Percentiles rank a stretch among this genome's conserved stretches.
Evolutionary conservation across 2,329 filamentous ascomycete species (phyloP).

Genomic region (Septoria petroselini): DNA sequence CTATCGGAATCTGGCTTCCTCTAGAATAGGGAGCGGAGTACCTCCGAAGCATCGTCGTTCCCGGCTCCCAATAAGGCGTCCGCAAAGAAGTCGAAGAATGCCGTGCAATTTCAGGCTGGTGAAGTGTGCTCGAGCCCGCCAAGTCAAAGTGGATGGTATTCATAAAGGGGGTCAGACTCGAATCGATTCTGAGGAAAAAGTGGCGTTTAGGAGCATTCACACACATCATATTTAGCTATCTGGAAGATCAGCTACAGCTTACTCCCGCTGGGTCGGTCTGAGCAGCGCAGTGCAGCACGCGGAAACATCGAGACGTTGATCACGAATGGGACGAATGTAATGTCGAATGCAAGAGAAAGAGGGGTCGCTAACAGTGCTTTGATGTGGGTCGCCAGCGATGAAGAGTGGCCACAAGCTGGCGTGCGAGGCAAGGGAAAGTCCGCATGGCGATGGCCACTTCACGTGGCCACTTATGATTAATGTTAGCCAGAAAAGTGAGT

Average conservation of each 20-base stretch:
- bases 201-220: background rate
- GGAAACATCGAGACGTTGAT: slow-evolving; percentile 5
- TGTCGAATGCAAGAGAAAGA: slow-evolving; percentile 13
- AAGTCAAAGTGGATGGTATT: slow-evolving; percentile 18
- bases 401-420: too few relatives aligned
- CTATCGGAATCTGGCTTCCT: slow-evolving; percentile 56
- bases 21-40: slow-evolving; percentile 34
- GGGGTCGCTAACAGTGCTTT: slow-evolving; percentile 6
- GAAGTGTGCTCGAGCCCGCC: slow-evolving; percentile 8
- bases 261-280: slow-evolving; percentile 2
- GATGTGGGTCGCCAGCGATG: background rate
- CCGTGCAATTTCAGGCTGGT: slow-evolving; percentile 4
- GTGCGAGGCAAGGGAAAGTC: too few relatives aligned
- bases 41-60: slow-evolving; percentile 22
- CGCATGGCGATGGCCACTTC: too few relatives aligned
- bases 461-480: background rate
- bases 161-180: background rate
- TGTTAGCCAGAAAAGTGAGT: background rate
- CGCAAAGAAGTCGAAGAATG: slow-evolving; percentile 12
- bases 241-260: background rate
- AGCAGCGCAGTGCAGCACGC: background rate
- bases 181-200: background rate
- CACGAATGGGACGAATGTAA: slow-evolving; percentile 19
- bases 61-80: slow-evolving; percentile 12
- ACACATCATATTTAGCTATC: slow-evolving; percentile 6